Evolutionary conservation across 192 early-diverging fungal species (phyloP).

Genomic region (Coemansia interrupta): DNA sequence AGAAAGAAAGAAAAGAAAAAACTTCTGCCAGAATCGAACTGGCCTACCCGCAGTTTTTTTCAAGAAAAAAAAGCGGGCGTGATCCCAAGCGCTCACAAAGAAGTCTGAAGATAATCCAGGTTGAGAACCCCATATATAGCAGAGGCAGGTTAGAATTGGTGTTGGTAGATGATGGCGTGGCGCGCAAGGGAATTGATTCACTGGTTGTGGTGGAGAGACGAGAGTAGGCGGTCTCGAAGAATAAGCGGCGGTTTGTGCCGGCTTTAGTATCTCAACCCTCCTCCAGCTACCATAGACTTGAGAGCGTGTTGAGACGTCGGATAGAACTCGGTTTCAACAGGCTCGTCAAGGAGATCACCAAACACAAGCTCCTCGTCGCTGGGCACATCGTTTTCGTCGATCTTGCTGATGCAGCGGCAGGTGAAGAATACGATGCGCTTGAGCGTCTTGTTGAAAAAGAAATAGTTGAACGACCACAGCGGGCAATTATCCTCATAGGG

Average conservation of each 20-base stretch:
- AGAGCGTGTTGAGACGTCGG: constrained; percentile 37
- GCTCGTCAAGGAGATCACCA: constrained; percentile 41
- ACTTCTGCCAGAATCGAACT: constrained; percentile 55
- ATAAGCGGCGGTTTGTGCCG: not conserved
- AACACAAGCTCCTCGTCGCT: constrained; percentile 48
- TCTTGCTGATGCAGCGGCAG: constrained; percentile 82
- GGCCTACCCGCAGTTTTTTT: constrained; percentile 21
- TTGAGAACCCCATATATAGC: not conserved
- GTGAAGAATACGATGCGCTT: constrained; percentile 93
- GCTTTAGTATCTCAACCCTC: constrained; percentile 26
- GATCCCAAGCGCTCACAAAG: constrained; percentile 55
- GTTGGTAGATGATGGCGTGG: too few species aligned
- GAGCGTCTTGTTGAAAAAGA: constrained; percentile 89
- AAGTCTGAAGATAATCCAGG: constrained; percentile 22
- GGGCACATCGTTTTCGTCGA: constrained; percentile 32
- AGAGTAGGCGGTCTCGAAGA: not conserved
- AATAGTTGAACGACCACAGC: constrained; percentile 95
- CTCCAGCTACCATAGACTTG: constrained; percentile 32
- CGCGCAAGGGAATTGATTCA: too few species aligned
- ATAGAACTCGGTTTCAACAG: constrained; percentile 32
- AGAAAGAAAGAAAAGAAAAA: constrained; percentile 6
- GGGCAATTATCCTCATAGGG: constrained; percentile 88
- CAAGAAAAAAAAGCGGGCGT: constrained; percentile 18
- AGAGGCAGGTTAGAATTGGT: too few species aligned
- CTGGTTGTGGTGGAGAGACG: not conserved